Conservation (phyloP, 257 asterid species). For the Oldenlandia corymbosa region DNA sequence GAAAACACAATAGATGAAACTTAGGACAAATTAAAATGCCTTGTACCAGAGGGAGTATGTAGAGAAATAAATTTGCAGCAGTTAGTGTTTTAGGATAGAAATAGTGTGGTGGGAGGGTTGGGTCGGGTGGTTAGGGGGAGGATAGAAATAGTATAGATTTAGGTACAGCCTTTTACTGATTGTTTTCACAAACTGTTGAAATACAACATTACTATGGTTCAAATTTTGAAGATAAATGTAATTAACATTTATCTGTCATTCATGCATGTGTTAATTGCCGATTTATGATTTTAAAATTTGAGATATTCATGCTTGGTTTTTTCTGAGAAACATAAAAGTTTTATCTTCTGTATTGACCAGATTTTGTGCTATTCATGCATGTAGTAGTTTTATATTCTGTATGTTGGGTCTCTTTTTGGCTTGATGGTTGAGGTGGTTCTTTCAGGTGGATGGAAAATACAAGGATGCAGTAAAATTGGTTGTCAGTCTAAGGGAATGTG, state of each 20-base stretch:
- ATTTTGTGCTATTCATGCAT: neutral
- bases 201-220: neutral
- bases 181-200: neutral
- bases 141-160: neutral
- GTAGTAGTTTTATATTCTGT: neutral
- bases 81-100: too few relatives aligned
- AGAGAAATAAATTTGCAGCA: neutral
- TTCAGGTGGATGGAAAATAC: conserved; percentile 83
- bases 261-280: neutral
- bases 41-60: too few relatives aligned
- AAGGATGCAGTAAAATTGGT: conserved; percentile 67
- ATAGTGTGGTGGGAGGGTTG: too few relatives aligned
- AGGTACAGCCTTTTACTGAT: neutral
- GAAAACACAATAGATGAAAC: too few relatives aligned
- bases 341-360: neutral
- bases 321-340: neutral
- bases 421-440: conserved; percentile 1
- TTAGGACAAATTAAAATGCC: too few relatives aligned
- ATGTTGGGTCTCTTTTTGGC: neutral
- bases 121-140: neutral
- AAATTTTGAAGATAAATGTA: neutral
- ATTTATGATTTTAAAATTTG: neutral
- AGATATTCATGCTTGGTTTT: neutral
- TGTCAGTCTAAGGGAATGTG: conserved; percentile 58
- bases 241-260: neutral